Evolutionary conservation across 139 green algal species (phyloP), one percentile per base, ranked within the genome.

Genomic region (Tetraselmis chui): DNA sequence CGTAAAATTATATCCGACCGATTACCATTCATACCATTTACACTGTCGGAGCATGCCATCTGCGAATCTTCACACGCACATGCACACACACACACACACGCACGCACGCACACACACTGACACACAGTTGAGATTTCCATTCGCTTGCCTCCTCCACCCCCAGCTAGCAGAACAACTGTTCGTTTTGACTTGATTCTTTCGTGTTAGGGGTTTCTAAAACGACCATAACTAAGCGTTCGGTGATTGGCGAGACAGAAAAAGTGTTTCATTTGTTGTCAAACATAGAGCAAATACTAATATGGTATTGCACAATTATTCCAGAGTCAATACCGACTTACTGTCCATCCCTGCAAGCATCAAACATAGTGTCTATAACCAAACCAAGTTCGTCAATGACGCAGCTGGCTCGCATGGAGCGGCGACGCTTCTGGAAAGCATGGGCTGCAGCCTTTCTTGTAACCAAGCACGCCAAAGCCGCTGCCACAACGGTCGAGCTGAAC

Each of bases 331-430:
- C n/a, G n/a, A n/a, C n/a, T n/a, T n/a, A n/a, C n/a, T n/a, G n/a
- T n/a, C n/a, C n/a, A n/a, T n/a, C n/a, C n/a, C n/a, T n/a, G 45
- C 18, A 5, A 67, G 5, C 45, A 67, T 18, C 45, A 67, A 67
- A 67, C 45, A 18, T 67, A 18, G 45, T 18, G 45, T 18, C 18
- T 18, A 67, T 67, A 5, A 67, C 45, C 18, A 18, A 18, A 5
- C 80, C 81, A 24, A 88, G 30, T 2, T 88, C 75, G 11, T 80
- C 75, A 29, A 88, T 88, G 2, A 88, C 78, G 67, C 85, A 81
- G 0, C 30, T 81, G 30, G 84, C 84, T 23, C 83, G 27, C 81
- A 85, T 83, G 2, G 80, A 80, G 0, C 84, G 84, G 74, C 80
- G 67, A 28, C 82, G 59, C 18, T 82, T 78, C 0, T n/a, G 28